Conservation (phyloP, 208 protist genomes). For the Wallacemonas sp. region DNA sequence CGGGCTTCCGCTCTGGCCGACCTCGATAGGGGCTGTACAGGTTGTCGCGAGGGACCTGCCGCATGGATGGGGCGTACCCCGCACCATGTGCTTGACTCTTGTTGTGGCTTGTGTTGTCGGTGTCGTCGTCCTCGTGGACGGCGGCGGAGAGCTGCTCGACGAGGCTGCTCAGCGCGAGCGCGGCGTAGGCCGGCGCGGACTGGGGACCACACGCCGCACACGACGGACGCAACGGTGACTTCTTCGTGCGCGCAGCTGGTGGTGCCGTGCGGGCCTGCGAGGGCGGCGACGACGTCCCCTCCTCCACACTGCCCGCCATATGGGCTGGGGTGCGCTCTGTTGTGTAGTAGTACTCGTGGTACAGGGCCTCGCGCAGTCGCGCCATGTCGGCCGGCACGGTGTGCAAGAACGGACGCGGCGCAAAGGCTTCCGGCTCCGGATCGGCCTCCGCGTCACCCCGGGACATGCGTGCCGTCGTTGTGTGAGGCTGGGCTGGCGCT, state of each 20-base stretch:
- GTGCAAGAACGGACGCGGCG: conserved; percentile 13
- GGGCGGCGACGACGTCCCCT: conserved; percentile 1
- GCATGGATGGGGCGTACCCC: too few relatives aligned
- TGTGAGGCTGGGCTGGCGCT: neutral
- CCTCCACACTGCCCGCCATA: too few relatives aligned
- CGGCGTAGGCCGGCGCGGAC: conserved; percentile 25
- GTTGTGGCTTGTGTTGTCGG: neutral
- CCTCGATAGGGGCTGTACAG: conserved; percentile 26
- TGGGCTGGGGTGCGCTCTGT: neutral
- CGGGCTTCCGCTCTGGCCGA: conserved; percentile 1
- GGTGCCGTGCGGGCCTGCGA: neutral
- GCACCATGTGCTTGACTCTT: too few relatives aligned
- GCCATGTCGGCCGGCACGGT: neutral
- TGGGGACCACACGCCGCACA: conserved; percentile 36
- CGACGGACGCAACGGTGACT: conserved; percentile 29
- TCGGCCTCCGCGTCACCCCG: conserved; percentile 2
- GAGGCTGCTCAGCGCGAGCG: conserved; percentile 29
- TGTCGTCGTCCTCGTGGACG: neutral
- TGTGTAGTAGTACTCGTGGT: conserved; percentile 33
- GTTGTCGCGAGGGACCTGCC: conserved; percentile 26
- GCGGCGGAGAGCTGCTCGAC: conserved; percentile 2
- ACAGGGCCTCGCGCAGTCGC: conserved; percentile 18
- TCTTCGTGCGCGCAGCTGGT: neutral
- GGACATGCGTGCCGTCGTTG: neutral
- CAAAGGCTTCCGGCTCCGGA: conserved; percentile 2